Evolutionary conservation across 805 yeast species (phyloP).

Genomic region (Yamadazyma endophytica): DNA sequence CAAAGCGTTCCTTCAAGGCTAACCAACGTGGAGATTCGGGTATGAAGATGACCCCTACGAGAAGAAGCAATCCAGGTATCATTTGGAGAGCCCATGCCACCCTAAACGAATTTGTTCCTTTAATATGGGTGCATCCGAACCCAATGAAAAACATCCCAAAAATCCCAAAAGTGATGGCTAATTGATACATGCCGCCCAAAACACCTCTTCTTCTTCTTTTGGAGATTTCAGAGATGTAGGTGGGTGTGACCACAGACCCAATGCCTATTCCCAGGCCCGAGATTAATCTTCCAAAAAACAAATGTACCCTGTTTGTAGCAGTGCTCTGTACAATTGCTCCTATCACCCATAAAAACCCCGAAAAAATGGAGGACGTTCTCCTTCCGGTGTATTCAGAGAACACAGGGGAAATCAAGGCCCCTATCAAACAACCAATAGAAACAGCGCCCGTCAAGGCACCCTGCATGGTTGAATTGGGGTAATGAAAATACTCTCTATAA

Average conservation of each 20-base stretch:
- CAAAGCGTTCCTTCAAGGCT: conserved; percentile 22
- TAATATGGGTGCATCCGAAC: conserved; percentile 43
- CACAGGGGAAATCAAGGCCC: conserved; percentile 49
- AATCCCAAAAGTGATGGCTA: conserved; percentile 55
- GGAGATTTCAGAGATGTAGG: conserved; percentile 55
- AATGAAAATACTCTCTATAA: conserved; percentile 47
- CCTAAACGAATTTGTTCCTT: conserved; percentile 30
- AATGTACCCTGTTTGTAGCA: conserved; percentile 30
- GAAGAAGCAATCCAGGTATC: conserved; percentile 19
- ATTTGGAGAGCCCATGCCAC: conserved; percentile 26
- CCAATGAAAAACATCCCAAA: conserved; percentile 49
- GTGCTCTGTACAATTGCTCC: conserved; percentile 27
- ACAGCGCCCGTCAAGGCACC: conserved; percentile 70
- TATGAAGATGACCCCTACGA: conserved; percentile 19
- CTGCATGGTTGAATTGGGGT: conserved; percentile 51
- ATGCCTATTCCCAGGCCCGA: conserved; percentile 59
- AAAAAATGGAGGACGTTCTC: conserved; percentile 25
- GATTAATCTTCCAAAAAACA: conserved; percentile 47
- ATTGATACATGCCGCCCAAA: conserved; percentile 53
- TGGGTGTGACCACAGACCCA: conserved; percentile 58
- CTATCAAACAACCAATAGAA: conserved; percentile 70
- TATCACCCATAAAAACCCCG: conserved; percentile 28
- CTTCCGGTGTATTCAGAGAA: conserved; percentile 33
- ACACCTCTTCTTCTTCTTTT: conserved; percentile 52
- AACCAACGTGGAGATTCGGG: conserved; percentile 29